Base-by-base conservation (phyloP, 805 yeast genomes). In the Yamadazyma olivae region DNA sequence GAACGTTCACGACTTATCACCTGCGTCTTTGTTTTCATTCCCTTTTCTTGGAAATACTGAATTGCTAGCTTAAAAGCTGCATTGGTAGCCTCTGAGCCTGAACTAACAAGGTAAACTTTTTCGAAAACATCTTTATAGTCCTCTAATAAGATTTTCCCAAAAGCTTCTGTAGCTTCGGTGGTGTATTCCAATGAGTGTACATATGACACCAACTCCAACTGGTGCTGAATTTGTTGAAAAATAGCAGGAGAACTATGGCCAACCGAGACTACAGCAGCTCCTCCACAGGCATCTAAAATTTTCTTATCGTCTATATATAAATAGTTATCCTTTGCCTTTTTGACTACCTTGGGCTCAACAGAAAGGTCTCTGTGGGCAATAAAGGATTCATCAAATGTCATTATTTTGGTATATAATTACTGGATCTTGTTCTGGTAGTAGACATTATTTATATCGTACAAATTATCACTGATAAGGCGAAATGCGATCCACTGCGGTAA, bases 21-120 rank as follows among this genome's bases (percentile, higher is more conserved):
- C 39, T 68, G 64, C 43, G 49, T 46, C 48, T 74, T 67, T 27
- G 59, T 54, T 6, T 61, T 52, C 38, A 67, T 68, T 23, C 71
- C 70, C 17, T 54, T 61, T 49, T 71, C 77, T 32, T 62, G 46
- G 42, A 58, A 15, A 18, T 36, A 36, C 31, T 47, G 51, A 5
- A 28, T 56, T 16, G 56, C 60, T 29, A 60, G 43, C 36, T 60
- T 59, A 18, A 58, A 52, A 8, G 66, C 62, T 28, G 56, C 54
- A 35, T 60, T 60, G 34, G 54, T 59, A 14, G 61, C 51, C 35
- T 60, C 64, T 32, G 89, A 72, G 35, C 95, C 95, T 2, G 86
- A 76, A 48, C 82, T 82, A 44, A 78, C 74, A 42, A 85, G 61
- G 31, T 66, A 40, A 10, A 69, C 74, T 17, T 70, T 57, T 3